Evolutionary conservation across 805 yeast genomes (phyloP).

Genomic region (Starmera dryadoides): DNA sequence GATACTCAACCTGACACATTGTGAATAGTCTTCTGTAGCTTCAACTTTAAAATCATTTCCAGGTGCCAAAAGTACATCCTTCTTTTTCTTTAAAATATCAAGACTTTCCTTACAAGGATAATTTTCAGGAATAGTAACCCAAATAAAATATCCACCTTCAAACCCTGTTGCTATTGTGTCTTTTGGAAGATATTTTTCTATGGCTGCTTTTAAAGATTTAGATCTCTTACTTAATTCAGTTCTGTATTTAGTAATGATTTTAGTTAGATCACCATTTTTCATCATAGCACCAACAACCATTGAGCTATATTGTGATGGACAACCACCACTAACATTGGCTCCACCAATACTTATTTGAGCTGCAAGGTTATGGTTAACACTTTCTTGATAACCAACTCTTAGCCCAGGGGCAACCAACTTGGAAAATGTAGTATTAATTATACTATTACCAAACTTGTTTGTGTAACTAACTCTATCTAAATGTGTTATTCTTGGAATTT

Average conservation of each 20-base stretch:
- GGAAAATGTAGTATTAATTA: conserved; percentile 79
- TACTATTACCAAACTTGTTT: conserved; percentile 54
- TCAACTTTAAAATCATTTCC: conserved; percentile 74
- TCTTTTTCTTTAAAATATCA: conserved; percentile 22
- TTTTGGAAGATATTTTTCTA: conserved; percentile 44
- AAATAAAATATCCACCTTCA: conserved; percentile 82
- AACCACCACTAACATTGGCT: conserved; percentile 81
- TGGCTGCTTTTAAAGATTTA: conserved; percentile 27
- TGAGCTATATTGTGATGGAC: conserved; percentile 77
- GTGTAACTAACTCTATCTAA: conserved; percentile 54
- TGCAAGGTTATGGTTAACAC: conserved; percentile 53
- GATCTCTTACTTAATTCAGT: conserved; percentile 45
- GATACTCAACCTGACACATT: conserved; percentile 51
- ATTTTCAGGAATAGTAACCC: conserved; percentile 60
- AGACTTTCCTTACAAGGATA: conserved; percentile 23
- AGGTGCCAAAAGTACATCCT: conserved; percentile 61
- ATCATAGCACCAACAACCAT: conserved; percentile 64
- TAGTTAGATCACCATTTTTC: conserved; percentile 41
- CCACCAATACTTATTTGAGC: conserved; percentile 66
- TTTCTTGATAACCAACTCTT: conserved; percentile 84
- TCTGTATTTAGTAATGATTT: conserved; percentile 38
- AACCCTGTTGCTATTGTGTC: conserved; percentile 53
- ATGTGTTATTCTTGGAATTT: conserved; percentile 48
- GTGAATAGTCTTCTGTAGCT: no score
- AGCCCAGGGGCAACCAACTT: conserved; percentile 84